These are phyloP conservation scores for Lotus japonicus DNA, from an alignment of 306 rosid species.

Conservation along the genomic window DNA sequence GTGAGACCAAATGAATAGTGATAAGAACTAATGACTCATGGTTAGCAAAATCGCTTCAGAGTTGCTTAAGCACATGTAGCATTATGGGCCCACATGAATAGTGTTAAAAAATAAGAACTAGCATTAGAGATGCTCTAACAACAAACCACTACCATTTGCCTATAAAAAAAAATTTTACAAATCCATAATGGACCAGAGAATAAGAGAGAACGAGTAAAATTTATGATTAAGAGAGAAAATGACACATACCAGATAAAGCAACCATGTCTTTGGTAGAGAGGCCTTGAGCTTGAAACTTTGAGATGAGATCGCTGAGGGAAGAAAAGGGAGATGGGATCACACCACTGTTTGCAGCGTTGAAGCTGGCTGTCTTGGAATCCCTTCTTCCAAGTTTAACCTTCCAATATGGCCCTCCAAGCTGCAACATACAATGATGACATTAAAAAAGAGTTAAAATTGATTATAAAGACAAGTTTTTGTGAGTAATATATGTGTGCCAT, in stretches of 20 bases:
- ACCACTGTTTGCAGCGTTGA: conserved; percentile 39
- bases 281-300: conserved; percentile 40
- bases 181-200: background rate
- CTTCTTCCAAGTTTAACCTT: conserved; percentile 83
- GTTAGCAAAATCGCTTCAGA: no score
- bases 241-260: conserved; percentile 69
- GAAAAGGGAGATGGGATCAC: conserved; percentile 48
- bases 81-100: no score
- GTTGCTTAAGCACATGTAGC: no score
- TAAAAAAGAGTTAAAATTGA: no score
- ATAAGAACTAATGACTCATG: no score
- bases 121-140: no score
- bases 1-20: no score
- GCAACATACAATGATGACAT: background rate
- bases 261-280: conserved; percentile 71
- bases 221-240: background rate
- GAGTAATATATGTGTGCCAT: no score
- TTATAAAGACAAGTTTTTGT: no score
- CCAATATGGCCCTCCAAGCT: conserved; percentile 95
- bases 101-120: no score
- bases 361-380: conserved; percentile 64
- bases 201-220: background rate
- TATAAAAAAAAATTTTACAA: no score
- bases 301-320: conserved; percentile 38
- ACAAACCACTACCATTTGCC: no score